These are phyloP conservation scores for Russula earlei DNA, from an alignment of 768 basidiomycete species.

Conservation along the genomic window DNA sequence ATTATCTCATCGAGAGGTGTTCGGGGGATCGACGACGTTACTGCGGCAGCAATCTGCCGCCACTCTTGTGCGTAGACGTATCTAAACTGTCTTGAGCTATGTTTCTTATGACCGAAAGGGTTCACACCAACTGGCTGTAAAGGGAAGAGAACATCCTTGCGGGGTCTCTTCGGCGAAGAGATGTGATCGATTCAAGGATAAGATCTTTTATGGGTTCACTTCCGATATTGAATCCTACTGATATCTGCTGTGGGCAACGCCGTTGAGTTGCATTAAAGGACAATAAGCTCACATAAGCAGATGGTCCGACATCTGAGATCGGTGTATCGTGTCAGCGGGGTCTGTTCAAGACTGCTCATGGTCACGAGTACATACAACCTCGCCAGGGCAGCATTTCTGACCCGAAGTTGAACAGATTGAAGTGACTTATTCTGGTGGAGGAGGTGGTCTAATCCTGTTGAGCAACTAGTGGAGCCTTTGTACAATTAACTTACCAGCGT, in stretches of 20 bases:
- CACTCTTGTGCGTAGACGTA: constrained; percentile 7
- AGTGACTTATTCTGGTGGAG: constrained; percentile 4
- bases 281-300: constrained; percentile 4
- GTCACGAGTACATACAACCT: constrained; percentile 4
- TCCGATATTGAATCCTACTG: constrained; percentile 3
- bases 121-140: not conserved
- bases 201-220: not conserved
- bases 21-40: constrained; percentile 4
- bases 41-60: not conserved
- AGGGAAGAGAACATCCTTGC: not conserved
- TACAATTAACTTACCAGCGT: not conserved
- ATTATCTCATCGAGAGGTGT: constrained; percentile 15
- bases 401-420: not conserved
- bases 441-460: not conserved
- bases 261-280: not conserved
- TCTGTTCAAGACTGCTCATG: not conserved
- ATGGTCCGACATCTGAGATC: constrained; percentile 1
- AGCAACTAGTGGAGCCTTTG: not conserved
- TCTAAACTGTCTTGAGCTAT: not conserved
- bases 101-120: not conserved
- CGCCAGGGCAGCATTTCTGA: constrained; percentile 1
- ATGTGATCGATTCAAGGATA: not conserved
- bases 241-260: not conserved
- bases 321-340: not conserved
- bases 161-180: constrained; percentile 2